These are phyloP conservation scores for Cutaneotrichosporon sp. DNA, from an alignment of 1,284 basidiomycete genomes.

Conservation along the genomic window DNA sequence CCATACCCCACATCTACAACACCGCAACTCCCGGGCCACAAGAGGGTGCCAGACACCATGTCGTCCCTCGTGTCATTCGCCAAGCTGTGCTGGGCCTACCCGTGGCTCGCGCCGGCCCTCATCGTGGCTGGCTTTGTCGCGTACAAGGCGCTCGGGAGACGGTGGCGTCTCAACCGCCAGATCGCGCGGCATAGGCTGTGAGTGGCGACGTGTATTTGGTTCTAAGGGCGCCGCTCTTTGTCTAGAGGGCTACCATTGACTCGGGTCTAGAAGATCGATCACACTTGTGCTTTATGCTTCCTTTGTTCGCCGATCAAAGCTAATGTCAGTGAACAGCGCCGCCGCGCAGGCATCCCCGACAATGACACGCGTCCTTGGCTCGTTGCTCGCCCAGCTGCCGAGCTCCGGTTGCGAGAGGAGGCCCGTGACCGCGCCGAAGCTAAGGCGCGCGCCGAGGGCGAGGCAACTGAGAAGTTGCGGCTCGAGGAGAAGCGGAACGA, in stretches of 20 bases:
- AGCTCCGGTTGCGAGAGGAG: conserved; percentile 25
- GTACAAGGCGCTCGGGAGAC: conserved; percentile 5
- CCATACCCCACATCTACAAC: neutral
- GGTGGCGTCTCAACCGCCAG: conserved; percentile 6
- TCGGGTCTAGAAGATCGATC: neutral
- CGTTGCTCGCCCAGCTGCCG: conserved; percentile 24
- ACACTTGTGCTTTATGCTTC: neutral
- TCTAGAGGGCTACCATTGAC: neutral
- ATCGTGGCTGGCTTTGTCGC: neutral
- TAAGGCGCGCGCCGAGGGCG: conserved; percentile 1
- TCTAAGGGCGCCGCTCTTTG: neutral
- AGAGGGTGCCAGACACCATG: conserved; percentile 3
- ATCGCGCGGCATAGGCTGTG: conserved; percentile 15
- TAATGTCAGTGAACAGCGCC: conserved; percentile 23
- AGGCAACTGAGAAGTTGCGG: conserved; percentile 13
- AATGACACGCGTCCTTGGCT: conserved; percentile 27
- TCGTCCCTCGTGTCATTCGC: conserved; percentile 10
- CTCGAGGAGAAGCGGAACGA: conserved; percentile 19
- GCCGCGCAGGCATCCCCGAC: conserved; percentile 29
- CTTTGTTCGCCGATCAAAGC: neutral
- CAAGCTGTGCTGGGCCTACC: conserved; percentile 5
- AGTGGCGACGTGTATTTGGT: conserved; percentile 1
- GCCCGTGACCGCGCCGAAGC: neutral
- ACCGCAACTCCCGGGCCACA: neutral
- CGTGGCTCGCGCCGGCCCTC: neutral